Evolutionary conservation across 768 basidiomycete genomes (phyloP).

Genomic region (Coprinellus aureogranulatus): DNA sequence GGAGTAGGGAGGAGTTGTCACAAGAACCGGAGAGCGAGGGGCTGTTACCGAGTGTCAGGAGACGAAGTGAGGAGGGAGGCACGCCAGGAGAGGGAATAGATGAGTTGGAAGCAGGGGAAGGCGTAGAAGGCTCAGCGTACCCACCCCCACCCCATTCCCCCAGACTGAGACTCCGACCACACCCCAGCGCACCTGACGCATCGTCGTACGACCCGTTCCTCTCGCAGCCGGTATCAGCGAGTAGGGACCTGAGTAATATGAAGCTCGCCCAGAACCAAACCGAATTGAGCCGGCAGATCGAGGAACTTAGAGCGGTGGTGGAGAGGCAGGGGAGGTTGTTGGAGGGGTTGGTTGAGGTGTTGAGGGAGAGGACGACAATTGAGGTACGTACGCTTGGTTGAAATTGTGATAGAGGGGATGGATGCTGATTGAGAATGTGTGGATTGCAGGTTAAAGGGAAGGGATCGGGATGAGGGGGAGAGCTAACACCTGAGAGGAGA

Average conservation of each 20-base stretch:
- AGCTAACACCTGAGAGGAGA: neutral
- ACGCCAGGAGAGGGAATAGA: neutral
- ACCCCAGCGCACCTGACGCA: constrained; percentile 5
- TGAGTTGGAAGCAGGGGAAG: neutral
- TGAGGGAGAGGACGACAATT: constrained; percentile 22
- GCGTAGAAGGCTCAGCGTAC: too few relatives aligned
- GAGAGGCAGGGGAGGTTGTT: constrained; percentile 60
- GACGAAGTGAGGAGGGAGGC: neutral
- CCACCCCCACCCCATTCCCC: too few relatives aligned
- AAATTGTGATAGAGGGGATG: too few relatives aligned
- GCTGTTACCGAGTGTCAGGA: constrained; percentile 16
- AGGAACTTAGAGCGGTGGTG: constrained; percentile 52
- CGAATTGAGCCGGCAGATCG: constrained; percentile 64
- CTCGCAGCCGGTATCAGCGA: constrained; percentile 5
- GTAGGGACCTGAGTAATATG: constrained; percentile 50
- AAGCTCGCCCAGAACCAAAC: constrained; percentile 67
- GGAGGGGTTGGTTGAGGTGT: constrained; percentile 19
- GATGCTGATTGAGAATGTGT: too few relatives aligned
- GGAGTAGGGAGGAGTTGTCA: neutral
- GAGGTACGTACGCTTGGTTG: constrained; percentile 11
- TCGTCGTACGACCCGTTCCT: neutral
- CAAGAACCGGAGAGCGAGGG: too few relatives aligned
- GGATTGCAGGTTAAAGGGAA: too few relatives aligned
- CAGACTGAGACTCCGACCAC: neutral
- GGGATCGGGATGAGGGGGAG: too few relatives aligned